Conservation (phyloP, 345 rosid genomes). For the Populus pruinosa region DNA sequence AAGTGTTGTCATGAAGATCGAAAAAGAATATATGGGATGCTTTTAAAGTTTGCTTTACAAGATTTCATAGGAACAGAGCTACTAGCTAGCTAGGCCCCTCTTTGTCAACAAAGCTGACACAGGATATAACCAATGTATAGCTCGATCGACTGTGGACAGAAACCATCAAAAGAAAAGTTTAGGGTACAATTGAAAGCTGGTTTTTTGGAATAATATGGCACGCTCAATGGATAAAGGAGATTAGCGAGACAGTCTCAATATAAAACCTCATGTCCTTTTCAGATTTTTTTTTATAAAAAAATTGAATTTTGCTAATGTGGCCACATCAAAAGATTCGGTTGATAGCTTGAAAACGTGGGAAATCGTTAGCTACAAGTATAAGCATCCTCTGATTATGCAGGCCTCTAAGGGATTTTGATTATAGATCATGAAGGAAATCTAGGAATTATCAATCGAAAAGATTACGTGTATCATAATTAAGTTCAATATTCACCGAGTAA, state of each 20-base stretch:
- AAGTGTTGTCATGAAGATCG: background rate
- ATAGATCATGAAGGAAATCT: background rate
- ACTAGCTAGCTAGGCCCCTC: background rate
- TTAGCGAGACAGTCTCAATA: slow-evolving; percentile 16
- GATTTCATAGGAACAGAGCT: background rate
- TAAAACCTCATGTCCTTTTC: slow-evolving; percentile 46
- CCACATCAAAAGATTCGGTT: slow-evolving; percentile 53
- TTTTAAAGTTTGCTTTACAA: background rate
- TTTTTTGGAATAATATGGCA: slow-evolving; percentile 20
- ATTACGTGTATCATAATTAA: background rate
- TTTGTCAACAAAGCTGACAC: background rate
- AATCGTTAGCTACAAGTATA: slow-evolving; percentile 72
- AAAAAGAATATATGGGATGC: background rate
- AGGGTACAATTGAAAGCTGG: slow-evolving; percentile 14
- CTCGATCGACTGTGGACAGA: background rate
- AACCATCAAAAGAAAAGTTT: background rate
- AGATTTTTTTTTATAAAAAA: background rate
- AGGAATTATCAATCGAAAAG: background rate
- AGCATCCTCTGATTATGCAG: slow-evolving; percentile 38
- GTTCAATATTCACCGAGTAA: background rate
- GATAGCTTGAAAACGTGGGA: slow-evolving; percentile 58
- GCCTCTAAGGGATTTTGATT: slow-evolving; percentile 2
- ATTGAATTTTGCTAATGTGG: background rate
- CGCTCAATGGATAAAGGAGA: slow-evolving; percentile 18
- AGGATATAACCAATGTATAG: background rate